phyloP scores from a whole-genome alignment of 331 rosid genomes.

The Saraca asoca region DNA sequence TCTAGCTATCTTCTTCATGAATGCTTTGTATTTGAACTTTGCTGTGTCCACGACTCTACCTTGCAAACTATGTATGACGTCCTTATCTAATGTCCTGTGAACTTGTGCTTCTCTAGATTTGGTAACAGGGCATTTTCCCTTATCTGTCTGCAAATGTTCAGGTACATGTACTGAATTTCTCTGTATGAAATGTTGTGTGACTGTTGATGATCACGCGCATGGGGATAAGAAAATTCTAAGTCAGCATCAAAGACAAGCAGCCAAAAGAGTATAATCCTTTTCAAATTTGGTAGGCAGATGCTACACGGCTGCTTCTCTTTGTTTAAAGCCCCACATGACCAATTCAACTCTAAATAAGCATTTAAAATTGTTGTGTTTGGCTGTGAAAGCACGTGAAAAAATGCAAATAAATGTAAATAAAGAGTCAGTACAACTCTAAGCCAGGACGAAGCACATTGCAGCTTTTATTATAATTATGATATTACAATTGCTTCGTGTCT shows the following conservation, averaged over 20 bases:
- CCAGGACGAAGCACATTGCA: no score
- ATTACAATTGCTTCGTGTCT: no score
- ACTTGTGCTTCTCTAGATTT: constrained; percentile 29
- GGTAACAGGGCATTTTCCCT: constrained; percentile 10
- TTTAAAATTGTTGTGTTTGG: no score
- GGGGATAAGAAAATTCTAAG: constrained; percentile 35
- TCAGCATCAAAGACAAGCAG: constrained; percentile 38
- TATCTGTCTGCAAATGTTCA: not conserved
- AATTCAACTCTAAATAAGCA: not conserved
- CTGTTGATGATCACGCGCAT: constrained; percentile 43
- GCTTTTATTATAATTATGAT: no score
- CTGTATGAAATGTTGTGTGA: not conserved
- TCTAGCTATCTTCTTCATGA: not conserved
- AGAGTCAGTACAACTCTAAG: no score
- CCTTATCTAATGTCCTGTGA: not conserved
- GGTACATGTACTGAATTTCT: not conserved
- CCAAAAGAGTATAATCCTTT: constrained; percentile 35
- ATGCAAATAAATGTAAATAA: no score
- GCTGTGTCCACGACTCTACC: no score
- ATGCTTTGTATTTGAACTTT: not conserved
- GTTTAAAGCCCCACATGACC: constrained; percentile 37
- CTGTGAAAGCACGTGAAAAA: no score
- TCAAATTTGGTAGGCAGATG: constrained; percentile 42
- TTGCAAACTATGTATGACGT: not conserved
- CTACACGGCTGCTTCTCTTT: constrained; percentile 34